Conservation (phyloP, 306 rosid species). For the Mucuna pruriens region DNA sequence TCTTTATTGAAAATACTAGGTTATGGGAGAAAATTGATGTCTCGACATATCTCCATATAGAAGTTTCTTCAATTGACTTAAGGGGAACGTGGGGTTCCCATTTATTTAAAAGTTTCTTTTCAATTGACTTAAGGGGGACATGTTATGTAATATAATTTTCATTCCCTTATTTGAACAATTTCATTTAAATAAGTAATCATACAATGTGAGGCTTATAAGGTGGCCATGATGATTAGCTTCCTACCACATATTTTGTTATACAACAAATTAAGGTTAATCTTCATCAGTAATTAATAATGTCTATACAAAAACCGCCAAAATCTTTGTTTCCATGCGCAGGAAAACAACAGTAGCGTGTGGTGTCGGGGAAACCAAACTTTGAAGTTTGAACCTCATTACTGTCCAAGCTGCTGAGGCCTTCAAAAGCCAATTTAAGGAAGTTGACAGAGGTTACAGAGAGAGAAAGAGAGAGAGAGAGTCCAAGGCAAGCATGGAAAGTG, state of each 20-base stretch:
- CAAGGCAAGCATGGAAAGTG: conserved; percentile 50
- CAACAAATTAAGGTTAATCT: background rate
- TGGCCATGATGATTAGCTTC: background rate
- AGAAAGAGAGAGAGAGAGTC: background rate
- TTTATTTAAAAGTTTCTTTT: too few species aligned
- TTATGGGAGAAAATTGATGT: too few species aligned
- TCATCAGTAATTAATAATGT: background rate
- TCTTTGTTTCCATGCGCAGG: conserved; percentile 22
- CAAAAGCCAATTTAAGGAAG: background rate
- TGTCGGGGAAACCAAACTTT: conserved; percentile 24
- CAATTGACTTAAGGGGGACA: background rate
- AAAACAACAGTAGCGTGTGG: conserved; percentile 50
- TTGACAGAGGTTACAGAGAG: background rate
- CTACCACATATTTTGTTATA: background rate
- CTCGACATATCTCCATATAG: too few species aligned
- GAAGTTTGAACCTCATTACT: background rate
- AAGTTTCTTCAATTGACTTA: too few species aligned
- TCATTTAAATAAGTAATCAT: background rate
- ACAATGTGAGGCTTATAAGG: background rate
- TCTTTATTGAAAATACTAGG: too few species aligned
- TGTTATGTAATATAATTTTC: background rate
- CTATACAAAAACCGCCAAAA: background rate
- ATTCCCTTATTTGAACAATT: too few species aligned
- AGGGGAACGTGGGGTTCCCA: too few species aligned
- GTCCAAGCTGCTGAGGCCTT: background rate